phyloP scores from a whole-genome alignment of 352 stramenopile genomes.

The Globisporangium cystogenes region DNA sequence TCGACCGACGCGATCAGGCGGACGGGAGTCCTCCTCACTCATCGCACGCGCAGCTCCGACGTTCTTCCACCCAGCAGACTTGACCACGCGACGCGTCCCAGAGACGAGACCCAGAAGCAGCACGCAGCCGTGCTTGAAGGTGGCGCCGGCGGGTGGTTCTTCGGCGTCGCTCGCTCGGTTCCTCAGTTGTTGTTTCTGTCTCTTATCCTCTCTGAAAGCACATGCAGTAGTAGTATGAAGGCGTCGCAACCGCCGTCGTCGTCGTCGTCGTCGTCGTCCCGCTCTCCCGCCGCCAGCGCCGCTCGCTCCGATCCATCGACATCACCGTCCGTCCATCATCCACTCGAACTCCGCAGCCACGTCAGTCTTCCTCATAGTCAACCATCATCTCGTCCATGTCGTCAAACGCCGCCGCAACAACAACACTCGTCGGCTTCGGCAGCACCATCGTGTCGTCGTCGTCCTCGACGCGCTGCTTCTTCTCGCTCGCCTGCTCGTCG shows the following conservation, averaged over 20 bases:
- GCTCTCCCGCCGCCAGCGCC: slow-evolving; percentile 2
- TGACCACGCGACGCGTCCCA: neutral
- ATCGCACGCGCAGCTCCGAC: neutral
- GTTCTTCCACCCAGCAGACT: neutral
- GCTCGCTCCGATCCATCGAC: neutral
- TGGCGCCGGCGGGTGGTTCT: too few species aligned
- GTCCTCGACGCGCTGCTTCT: slow-evolving; percentile 12
- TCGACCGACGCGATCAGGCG: neutral
- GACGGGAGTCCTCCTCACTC: neutral
- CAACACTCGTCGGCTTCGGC: slow-evolving; percentile 27
- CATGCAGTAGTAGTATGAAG: slow-evolving; percentile 48
- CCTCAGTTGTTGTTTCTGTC: slow-evolving; percentile 9
- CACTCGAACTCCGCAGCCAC: slow-evolving; percentile 16
- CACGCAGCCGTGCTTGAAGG: neutral
- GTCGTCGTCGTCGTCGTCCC: too few species aligned
- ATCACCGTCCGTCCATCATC: too few species aligned
- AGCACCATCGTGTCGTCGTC: slow-evolving; percentile 22
- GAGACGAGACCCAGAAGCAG: neutral
- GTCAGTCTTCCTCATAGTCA: slow-evolving; percentile 79
- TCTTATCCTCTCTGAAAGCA: slow-evolving; percentile 14
- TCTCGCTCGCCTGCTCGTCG: neutral
- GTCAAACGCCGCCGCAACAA: slow-evolving; percentile 39
- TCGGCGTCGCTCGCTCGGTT: neutral
- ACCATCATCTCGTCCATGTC: slow-evolving; percentile 77
- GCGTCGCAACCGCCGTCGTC: neutral